Evolutionary conservation across 805 yeast species (phyloP), one percentile per base, ranked within the genome.

Genomic region (Jamesozyma spencerorum): DNA sequence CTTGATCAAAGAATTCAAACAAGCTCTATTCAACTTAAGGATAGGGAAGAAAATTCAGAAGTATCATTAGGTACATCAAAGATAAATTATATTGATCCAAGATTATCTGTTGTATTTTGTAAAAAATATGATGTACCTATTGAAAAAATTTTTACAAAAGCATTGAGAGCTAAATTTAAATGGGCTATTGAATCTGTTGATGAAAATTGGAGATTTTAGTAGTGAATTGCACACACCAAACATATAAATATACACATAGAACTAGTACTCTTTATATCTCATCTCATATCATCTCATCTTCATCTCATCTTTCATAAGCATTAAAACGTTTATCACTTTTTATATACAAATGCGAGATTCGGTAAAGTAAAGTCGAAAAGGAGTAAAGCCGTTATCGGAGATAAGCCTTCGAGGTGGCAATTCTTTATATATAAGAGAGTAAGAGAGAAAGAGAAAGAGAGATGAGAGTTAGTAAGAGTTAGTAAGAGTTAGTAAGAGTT

Each of bases 161-260:
- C 97, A 0, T 67, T 90, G 40, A 69, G 97, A 46, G 96, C 88
- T 33, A 90, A 90, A 66, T 90, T 90, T 65, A 79, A 76, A 36
- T 90, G 97, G 97, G 97, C 97, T 24, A 81, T 90, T 39, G 94
- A 88, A 60, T 79, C 88, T 39, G 87, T 79, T 3, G 97, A 83
- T 58, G 86, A 76, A 49, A 65, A 85, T 53, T 88, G 97, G 97
- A 71, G 75, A 49, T 88, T 88, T 57, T 88, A 63, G 51, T 6
- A 7, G 4, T 22, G 7, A 31, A 3, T 15, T 15, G 11, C 11
- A 31, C 12, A 14, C 19, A 11, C n/a, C 30, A 31, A 11, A 8
- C 12, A 18, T 22, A 22, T 10, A 22, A 6, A 22, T 10, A 22
- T 10, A 22, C 26, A 22, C 10, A 7, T 22, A 22, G n/a, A n/a